These are phyloP conservation scores for Viola odorata DNA, from an alignment of 345 rosid species.

Conservation along the genomic window DNA sequence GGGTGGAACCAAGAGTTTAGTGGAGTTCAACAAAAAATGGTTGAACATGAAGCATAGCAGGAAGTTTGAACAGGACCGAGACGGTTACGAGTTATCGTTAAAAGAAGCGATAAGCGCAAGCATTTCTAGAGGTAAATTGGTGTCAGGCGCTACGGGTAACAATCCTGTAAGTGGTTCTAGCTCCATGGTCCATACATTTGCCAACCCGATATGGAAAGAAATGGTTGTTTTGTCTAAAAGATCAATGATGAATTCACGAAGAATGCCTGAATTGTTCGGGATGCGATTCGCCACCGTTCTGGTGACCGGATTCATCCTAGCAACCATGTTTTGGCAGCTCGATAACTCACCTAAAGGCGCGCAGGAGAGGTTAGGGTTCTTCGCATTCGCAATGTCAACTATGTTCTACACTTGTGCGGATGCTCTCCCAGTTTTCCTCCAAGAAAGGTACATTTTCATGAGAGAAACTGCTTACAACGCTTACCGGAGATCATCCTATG, in stretches of 20 bases:
- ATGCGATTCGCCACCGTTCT: slow-evolving; percentile 67
- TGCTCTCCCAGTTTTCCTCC: slow-evolving; percentile 88
- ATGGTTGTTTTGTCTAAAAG: slow-evolving; percentile 65
- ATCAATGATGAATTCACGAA: slow-evolving; percentile 50
- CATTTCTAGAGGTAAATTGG: slow-evolving; percentile 80
- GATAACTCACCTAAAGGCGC: slow-evolving; percentile 86
- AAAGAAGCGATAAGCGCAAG: slow-evolving; percentile 94
- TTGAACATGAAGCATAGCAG: slow-evolving; percentile 46
- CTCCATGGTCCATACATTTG: slow-evolving; percentile 71
- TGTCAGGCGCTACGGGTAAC: slow-evolving; percentile 53
- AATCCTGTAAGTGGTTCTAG: slow-evolving; percentile 18
- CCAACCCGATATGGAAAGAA: slow-evolving; percentile 82
- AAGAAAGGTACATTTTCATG: slow-evolving; percentile 95
- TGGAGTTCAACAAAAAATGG: slow-evolving; percentile 81
- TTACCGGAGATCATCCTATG: slow-evolving; percentile 84
- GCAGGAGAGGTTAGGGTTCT: slow-evolving; percentile 78
- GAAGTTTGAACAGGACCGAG: slow-evolving; percentile 29
- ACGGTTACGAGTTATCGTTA: slow-evolving; percentile 37
- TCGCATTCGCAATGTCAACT: slow-evolving; percentile 97
- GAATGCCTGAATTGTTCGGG: slow-evolving; percentile 82
- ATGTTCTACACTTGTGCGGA: slow-evolving; percentile 97
- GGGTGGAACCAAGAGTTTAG: slow-evolving; percentile 68
- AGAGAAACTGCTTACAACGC: slow-evolving; percentile 91
- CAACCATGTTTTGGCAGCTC: slow-evolving; percentile 83
- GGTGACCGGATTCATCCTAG: slow-evolving; percentile 83